These are phyloP conservation scores for Nitzschia sp. DNA, from an alignment of 108 stramenopile species.

Conservation along the genomic window DNA sequence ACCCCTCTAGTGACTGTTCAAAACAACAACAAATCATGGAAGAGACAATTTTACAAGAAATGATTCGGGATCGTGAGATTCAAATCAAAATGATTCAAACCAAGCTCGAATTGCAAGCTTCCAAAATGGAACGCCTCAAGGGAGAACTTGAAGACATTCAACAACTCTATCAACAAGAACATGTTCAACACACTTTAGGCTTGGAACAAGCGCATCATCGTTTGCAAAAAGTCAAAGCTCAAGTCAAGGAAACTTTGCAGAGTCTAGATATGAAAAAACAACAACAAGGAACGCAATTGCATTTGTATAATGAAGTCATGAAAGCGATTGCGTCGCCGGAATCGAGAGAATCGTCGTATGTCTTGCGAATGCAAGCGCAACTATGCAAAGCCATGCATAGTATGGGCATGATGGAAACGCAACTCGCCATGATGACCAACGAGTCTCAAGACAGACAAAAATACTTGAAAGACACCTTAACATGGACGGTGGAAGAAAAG, in stretches of 20 bases:
- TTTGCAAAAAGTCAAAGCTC: constrained; percentile 4
- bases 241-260: constrained; percentile 25
- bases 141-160: constrained; percentile 13
- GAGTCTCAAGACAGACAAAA: constrained; percentile 46
- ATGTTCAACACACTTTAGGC: constrained; percentile 29
- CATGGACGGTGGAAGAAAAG: constrained; percentile 59
- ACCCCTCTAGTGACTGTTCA: too few relatives aligned
- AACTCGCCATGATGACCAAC: constrained; percentile 59
- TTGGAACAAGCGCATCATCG: constrained; percentile 14
- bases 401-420: constrained; percentile 80
- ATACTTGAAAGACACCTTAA: constrained; percentile 55
- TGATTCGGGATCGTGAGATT: constrained; percentile 58
- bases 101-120: constrained; percentile 31
- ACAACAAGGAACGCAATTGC: constrained; percentile 26
- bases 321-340: constrained; percentile 20
- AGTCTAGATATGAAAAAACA: constrained; percentile 32
- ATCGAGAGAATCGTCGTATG: constrained; percentile 55
- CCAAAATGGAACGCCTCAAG: constrained; percentile 25
- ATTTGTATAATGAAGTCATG: constrained; percentile 43
- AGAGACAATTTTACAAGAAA: constrained; percentile 50
- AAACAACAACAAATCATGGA: constrained; percentile 34
- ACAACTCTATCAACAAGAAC: constrained; percentile 3
- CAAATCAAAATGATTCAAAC: constrained; percentile 40
- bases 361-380: constrained; percentile 81
- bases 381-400: constrained; percentile 83